Evolutionary conservation across 768 basidiomycete genomes (phyloP).

Genomic region (Russula sp.): DNA sequence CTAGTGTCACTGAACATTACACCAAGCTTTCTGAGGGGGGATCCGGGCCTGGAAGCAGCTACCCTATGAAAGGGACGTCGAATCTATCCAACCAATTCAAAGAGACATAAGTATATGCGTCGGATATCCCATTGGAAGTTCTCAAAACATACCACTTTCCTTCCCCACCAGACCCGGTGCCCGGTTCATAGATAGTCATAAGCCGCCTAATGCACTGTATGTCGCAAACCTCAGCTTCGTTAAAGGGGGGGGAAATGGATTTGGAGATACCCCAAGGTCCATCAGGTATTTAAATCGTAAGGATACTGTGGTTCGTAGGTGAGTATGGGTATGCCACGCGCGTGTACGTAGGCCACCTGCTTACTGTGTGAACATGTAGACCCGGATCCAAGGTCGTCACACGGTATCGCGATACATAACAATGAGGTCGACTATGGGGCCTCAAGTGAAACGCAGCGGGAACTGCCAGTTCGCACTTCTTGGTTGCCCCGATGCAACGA

Average conservation of each 20-base stretch:
- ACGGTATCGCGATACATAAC: neutral
- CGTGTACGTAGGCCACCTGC: neutral
- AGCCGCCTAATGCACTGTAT: too few species aligned
- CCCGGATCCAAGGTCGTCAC: neutral
- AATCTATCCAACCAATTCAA: neutral
- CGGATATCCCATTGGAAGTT: neutral
- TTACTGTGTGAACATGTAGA: neutral
- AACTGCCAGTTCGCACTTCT: neutral
- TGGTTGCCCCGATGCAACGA: constrained; percentile 8
- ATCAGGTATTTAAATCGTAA: neutral
- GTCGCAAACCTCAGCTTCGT: neutral
- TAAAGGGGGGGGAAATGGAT: neutral
- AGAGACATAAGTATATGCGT: constrained; percentile 12
- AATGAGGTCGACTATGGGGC: neutral
- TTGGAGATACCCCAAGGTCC: neutral
- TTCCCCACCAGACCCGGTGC: neutral
- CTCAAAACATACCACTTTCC: neutral
- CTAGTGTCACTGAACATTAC: neutral
- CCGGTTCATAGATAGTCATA: neutral
- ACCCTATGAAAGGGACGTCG: neutral
- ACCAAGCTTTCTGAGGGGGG: neutral
- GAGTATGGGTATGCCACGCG: neutral
- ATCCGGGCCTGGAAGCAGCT: neutral
- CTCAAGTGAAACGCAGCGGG: neutral
- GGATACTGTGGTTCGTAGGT: neutral